Evolutionary conservation across 2,329 filamentous ascomycete species (phyloP), one percentile per base, ranked within the genome.

Genomic region (Pseudogymnoascus sp.): DNA sequence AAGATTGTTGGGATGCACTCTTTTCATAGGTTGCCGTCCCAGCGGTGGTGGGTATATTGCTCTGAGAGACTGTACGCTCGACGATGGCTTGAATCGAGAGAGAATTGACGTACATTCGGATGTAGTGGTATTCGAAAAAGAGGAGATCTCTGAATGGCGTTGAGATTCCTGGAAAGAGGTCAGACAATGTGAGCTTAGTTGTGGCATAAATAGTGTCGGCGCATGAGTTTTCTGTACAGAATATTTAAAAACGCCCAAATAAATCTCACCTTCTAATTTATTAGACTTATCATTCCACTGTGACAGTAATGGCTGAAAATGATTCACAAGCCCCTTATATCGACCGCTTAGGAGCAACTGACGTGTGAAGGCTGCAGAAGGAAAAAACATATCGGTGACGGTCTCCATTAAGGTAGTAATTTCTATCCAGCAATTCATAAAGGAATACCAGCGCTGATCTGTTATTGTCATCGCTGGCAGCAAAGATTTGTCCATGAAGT

Each of bases 11-110:
- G 12, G 28, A 43, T 25, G 20, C 39, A 43, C 12, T 22, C 39
- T 20, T 43, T 25, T 43, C 39, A 43, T 7, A 43, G 5, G 39
- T 67, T 37, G 77, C 70, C 70, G 77, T 38, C 50, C 73, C 66
- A 57, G 67, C 28, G 59, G 67, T 65, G 60, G 68, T 63, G 39
- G 71, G 14, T 12, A 14, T 43, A 20, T 70, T 5, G 39, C 72
- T 70, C 54, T 74, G 71, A 36, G 72, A 71, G 4, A 80, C 71
- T 1, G 76, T 77, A n/a, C 80, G 77, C 62, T 83, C 81, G 2
- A 83, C 79, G 2, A 83, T 77, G 2, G 81, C 81, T 68, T 84
- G 81, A 70, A 84, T 79, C 2, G 80, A 80, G 5, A 83, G 74
- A 0, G 75, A 77, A 54, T 78, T 78, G 38, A 74, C 75, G 60